Percentiles rank a stretch among this genome's conserved stretches.
These are phyloP conservation scores for Cnidoscolus chayamansa DNA, from an alignment of 441 rosid genomes.

Conservation along the genomic window DNA sequence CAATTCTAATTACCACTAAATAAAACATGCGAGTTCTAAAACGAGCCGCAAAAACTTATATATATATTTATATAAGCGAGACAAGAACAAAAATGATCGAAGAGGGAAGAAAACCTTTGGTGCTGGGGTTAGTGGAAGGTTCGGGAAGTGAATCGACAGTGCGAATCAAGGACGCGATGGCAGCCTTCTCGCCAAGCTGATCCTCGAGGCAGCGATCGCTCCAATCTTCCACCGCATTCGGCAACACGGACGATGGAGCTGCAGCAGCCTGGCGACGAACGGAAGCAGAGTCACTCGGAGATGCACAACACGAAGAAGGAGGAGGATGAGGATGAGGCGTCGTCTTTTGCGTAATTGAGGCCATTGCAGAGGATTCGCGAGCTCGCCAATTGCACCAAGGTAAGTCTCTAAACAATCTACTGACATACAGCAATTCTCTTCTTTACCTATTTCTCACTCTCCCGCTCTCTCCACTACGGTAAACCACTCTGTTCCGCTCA, in stretches of 20 bases:
- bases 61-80: neutral
- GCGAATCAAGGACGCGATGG: conserved; percentile 47
- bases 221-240: conserved; percentile 42
- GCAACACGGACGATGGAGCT: conserved; percentile 18
- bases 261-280: conserved; percentile 29
- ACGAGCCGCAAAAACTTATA: neutral
- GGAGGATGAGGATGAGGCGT: conserved; percentile 43
- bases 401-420: conserved; percentile 59
- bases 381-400: conserved; percentile 77
- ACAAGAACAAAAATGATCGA: neutral
- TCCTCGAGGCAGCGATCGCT: conserved; percentile 27
- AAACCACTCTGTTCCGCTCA: neutral
- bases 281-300: conserved; percentile 9
- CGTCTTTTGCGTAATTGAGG: conserved; percentile 90
- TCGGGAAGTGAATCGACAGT: conserved; percentile 57
- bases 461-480: conserved; percentile 3
- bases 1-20: neutral
- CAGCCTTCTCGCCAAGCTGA: conserved; percentile 33
- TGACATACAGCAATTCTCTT: conserved; percentile 87
- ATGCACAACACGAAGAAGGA: conserved; percentile 18
- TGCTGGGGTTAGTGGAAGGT: conserved; percentile 42
- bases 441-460: conserved; percentile 28
- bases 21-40: neutral
- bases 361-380: conserved; percentile 89
- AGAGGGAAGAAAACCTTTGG: conserved; percentile 40